Conservation (phyloP, 148 eudicot genomes). For the Salicornia ramosissima region DNA sequence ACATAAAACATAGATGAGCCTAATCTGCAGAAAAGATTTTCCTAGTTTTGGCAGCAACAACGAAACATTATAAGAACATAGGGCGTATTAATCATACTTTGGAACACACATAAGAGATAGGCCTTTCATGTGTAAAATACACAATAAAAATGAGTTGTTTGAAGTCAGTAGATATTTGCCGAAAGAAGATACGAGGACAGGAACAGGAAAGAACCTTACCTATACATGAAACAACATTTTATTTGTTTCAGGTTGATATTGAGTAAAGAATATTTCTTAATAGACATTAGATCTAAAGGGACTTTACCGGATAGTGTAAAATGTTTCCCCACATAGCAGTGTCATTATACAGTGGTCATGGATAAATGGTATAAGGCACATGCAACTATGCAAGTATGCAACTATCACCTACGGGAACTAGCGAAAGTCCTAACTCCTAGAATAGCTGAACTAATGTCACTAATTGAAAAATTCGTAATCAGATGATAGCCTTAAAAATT, state of each 20-base stretch:
- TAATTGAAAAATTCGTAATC: slow-evolving; percentile 3
- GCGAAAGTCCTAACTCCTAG: neutral
- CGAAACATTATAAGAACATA: neutral
- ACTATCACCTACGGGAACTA: neutral
- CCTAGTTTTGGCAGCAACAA: neutral
- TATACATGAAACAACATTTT: neutral
- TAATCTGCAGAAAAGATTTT: neutral
- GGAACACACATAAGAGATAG: slow-evolving; percentile 4
- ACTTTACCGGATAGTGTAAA: neutral
- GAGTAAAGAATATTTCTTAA: neutral
- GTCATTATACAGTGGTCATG: neutral
- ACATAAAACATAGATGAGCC: neutral
- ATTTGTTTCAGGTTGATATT: neutral
- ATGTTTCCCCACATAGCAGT: slow-evolving; percentile 15
- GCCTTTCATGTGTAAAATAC: neutral
- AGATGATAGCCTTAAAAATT: slow-evolving; percentile 6
- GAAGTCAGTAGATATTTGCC: neutral
- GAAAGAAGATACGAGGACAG: neutral
- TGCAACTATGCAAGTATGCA: slow-evolving; percentile 1
- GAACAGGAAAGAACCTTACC: neutral
- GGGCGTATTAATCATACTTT: neutral
- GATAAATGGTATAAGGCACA: slow-evolving; percentile 9
- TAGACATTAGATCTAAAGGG: slow-evolving; percentile 1
- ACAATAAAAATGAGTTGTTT: neutral
- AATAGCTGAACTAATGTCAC: slow-evolving; percentile 6